These are phyloP conservation scores for Daldinia bambusicola DNA, from an alignment of 495 filamentous ascomycete species.

Conservation along the genomic window DNA sequence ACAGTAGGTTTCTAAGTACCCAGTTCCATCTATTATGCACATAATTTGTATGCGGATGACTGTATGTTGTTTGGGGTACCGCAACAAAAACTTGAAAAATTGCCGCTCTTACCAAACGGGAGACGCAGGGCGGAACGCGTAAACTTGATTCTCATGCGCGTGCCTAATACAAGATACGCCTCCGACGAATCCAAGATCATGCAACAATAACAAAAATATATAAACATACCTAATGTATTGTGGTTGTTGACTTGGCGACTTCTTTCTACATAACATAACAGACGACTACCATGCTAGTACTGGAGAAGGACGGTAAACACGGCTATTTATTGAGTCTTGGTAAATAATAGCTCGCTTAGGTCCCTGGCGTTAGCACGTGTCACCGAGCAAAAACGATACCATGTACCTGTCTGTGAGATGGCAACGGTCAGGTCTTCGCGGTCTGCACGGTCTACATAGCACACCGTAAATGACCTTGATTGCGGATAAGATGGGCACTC, in stretches of 20 bases:
- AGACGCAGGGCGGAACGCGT: conserved; percentile 26
- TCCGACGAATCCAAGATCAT: conserved; percentile 12
- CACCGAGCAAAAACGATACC: background rate
- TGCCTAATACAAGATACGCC: background rate
- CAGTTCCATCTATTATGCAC: conserved; percentile 35
- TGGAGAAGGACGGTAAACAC: conserved; percentile 7
- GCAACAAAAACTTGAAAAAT: conserved; percentile 4
- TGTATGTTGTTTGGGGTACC: conserved; percentile 14
- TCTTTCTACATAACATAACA: conserved; percentile 7
- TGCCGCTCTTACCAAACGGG: conserved; percentile 28
- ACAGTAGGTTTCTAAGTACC: conserved; percentile 26
- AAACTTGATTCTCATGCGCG: conserved; percentile 11
- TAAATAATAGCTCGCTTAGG: conserved; percentile 4
- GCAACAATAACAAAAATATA: conserved; percentile 8
- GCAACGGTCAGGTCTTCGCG: too few relatives aligned
- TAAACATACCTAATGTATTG: background rate
- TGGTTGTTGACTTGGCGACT: background rate
- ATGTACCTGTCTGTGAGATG: conserved; percentile 5
- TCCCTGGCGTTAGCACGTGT: conserved; percentile 8
- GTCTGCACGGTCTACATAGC: background rate
- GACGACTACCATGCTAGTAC: conserved; percentile 7
- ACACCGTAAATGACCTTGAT: background rate
- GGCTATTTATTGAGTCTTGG: conserved; percentile 11
- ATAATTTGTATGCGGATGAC: conserved; percentile 29
- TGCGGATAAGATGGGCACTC: background rate